Evolutionary conservation across 306 rosid species (phyloP).

Genomic region (Rosa lucieae): DNA sequence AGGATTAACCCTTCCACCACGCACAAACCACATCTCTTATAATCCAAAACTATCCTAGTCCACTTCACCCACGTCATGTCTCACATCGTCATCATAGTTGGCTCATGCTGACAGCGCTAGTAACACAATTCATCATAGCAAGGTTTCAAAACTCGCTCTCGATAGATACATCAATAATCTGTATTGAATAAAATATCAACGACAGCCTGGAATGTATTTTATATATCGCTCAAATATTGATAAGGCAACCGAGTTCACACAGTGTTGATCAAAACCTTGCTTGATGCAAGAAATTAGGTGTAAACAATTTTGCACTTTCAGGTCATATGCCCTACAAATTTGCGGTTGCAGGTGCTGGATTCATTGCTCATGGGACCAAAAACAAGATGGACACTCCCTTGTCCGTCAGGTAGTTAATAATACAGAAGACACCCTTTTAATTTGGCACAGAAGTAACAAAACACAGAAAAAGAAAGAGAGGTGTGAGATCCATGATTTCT

Average conservation of each 20-base stretch:
- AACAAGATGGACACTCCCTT: neutral
- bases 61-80: no score
- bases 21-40: no score
- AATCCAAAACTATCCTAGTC: no score
- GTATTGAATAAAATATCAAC: no score
- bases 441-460: neutral
- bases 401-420: neutral
- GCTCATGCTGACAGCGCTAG: no score
- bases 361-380: neutral
- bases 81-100: no score
- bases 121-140: no score
- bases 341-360: neutral
- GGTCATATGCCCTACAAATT: neutral
- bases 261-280: neutral
- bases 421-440: constrained; percentile 7
- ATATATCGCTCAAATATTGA: no score
- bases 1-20: no score
- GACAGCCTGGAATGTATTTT: no score
- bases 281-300: neutral
- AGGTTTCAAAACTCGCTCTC: no score
- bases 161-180: no score
- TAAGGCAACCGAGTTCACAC: neutral
- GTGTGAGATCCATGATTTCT: neutral
- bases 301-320: neutral
- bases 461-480: neutral